Percentiles rank a stretch among this genome's conserved stretches.
These are phyloP conservation scores for Oxyria digyna DNA, from an alignment of 148 eudicot species.

Conservation along the genomic window DNA sequence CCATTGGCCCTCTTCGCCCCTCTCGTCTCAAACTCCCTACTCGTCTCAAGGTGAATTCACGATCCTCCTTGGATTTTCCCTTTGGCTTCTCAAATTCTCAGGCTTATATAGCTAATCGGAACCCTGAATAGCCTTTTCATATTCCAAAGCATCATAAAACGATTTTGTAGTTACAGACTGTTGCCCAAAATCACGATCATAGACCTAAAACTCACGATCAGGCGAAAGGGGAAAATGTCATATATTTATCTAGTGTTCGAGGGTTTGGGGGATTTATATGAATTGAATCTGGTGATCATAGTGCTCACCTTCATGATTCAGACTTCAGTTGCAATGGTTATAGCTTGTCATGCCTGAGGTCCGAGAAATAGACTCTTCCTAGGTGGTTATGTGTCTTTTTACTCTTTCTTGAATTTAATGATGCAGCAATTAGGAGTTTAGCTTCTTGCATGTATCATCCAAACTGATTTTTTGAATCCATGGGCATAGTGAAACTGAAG, in stretches of 20 bases:
- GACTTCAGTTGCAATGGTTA: not conserved
- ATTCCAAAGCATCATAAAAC: not conserved
- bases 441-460: not conserved
- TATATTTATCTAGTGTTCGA: not conserved
- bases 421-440: not conserved
- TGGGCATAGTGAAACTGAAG: not conserved
- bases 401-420: not conserved
- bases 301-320: not conserved
- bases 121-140: not conserved
- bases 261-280: not conserved
- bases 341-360: not conserved
- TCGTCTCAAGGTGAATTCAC: slow-evolving; percentile 37
- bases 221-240: not conserved
- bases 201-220: not conserved
- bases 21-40: slow-evolving; percentile 48
- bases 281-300: not conserved
- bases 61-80: slow-evolving; percentile 6
- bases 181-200: not conserved
- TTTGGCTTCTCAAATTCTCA: not conserved
- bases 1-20: slow-evolving; percentile 78
- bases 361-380: not conserved
- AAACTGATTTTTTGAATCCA: not conserved
- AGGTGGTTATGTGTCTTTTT: not conserved
- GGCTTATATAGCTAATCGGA: not conserved
- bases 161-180: not conserved